Evolutionary conservation across 2,329 filamentous ascomycete genomes (phyloP).

Genomic region (Anisogramma anomala): DNA sequence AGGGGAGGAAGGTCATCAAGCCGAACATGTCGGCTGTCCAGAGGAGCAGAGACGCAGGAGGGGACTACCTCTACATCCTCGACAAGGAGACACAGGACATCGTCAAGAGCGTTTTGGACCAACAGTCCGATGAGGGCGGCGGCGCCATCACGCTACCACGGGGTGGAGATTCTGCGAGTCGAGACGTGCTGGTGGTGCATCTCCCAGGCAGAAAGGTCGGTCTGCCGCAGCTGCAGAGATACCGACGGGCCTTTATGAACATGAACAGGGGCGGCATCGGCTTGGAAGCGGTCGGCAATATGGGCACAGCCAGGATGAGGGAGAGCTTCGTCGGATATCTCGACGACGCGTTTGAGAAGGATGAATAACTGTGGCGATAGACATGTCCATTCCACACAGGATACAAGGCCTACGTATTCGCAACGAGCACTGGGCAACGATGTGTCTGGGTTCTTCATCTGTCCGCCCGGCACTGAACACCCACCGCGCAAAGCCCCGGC

Average conservation of each 20-base stretch:
- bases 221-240: constrained; percentile 63
- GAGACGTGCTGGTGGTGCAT: constrained; percentile 46
- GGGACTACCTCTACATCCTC: constrained; percentile 70
- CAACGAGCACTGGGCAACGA: no score
- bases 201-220: constrained; percentile 56
- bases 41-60: constrained; percentile 47
- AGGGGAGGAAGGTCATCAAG: constrained; percentile 49
- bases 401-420: no score
- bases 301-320: constrained; percentile 43
- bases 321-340: constrained; percentile 56
- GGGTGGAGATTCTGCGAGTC: constrained; percentile 16
- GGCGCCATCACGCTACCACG: constrained; percentile 43
- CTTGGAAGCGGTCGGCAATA: constrained; percentile 41
- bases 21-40: constrained; percentile 67
- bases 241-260: constrained; percentile 65
- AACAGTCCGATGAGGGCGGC: constrained; percentile 54
- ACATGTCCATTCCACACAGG: constrained; percentile 1
- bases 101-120: constrained; percentile 56
- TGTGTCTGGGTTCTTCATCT: no score
- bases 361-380: constrained; percentile 27
- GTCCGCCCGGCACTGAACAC: no score
- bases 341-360: constrained; percentile 52
- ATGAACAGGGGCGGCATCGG: constrained; percentile 62
- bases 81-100: constrained; percentile 71
- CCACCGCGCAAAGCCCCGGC: no score